Evolutionary conservation across 2,329 filamentous ascomycete species (phyloP).

Genomic region (Rhytidhysteron rufulum): DNA sequence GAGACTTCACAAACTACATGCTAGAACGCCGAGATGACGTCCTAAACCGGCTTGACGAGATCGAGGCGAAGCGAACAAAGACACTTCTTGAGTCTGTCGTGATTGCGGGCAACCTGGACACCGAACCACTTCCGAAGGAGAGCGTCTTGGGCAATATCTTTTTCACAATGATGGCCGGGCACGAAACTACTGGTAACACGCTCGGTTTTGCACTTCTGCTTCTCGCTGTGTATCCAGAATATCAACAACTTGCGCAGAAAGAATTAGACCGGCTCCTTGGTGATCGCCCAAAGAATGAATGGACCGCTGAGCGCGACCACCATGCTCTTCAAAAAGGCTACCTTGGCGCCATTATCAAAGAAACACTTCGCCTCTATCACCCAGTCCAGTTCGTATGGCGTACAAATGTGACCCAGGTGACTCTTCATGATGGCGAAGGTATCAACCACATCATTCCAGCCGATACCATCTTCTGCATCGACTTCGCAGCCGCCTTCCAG

Average conservation of each 20-base stretch:
- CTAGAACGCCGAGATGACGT: conserved; percentile 3
- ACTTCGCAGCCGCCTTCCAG: conserved; percentile 7
- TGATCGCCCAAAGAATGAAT: conserved; percentile 2
- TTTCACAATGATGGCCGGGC: conserved; percentile 12
- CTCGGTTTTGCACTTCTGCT: conserved; percentile 42
- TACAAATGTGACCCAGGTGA: not conserved
- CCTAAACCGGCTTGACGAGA: conserved; percentile 1
- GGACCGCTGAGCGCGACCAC: conserved; percentile 8
- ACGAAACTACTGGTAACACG: conserved; percentile 37
- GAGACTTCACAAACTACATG: conserved; percentile 7
- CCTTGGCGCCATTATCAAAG: conserved; percentile 10
- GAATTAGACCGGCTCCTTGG: conserved; percentile 26
- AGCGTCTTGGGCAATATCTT: conserved; percentile 14
- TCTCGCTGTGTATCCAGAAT: conserved; percentile 41
- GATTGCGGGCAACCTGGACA: conserved; percentile 2
- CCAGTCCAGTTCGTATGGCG: conserved; percentile 6
- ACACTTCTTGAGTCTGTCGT: conserved; percentile 10
- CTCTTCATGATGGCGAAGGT: conserved; percentile 4
- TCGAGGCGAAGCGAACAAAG: conserved; percentile 14
- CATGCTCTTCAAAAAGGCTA: conserved; percentile 7
- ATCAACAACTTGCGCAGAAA: conserved; percentile 43
- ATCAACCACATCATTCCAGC: not conserved
- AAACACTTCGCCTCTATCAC: conserved; percentile 10
- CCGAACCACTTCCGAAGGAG: conserved; percentile 5
- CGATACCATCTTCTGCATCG: conserved; percentile 4